Base-by-base conservation (phyloP, 139 green algal species). In the Auxenochlorella pyrenoidosa region DNA sequence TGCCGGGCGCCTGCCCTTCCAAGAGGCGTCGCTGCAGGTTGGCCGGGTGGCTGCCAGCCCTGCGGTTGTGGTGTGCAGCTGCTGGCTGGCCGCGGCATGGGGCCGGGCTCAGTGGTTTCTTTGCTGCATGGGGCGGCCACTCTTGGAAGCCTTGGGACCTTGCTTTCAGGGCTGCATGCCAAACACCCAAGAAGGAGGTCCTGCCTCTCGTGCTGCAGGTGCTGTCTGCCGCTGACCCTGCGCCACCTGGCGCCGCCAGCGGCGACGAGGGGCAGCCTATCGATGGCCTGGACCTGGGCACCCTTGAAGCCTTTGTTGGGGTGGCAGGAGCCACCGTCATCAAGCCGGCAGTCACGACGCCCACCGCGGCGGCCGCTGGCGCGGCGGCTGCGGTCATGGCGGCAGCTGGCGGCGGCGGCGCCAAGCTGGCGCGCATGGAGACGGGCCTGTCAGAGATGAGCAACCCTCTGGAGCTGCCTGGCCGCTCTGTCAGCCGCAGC, bases 11-110 rank as follows among this genome's bases (percentile, higher is more conserved):
- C 70, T 92, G 68, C 89, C 89, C 44, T 92, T 88, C 75, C 89
- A 90, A 72, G 89, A 91, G 85, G 89, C 85, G n/a, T 83, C 70
- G 16, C 79, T 91, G 68, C 63, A 70, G 73, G 87, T 90, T 3
- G 12, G 43, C 21, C 8, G 40, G 70, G 36, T 77, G 36, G 72
- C 38, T 34, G 34, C 22, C 5, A 36, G n/a, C n/a, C n/a, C 63
- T 30, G 30, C 32, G n/a, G n/a, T 34, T 71, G 63, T 36, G 63
- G n/a, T n/a, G n/a, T n/a, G n/a, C n/a, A n/a, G n/a, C n/a, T n/a
- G n/a, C n/a, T n/a, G n/a, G n/a, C n/a, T n/a, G n/a, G n/a, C n/a
- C n/a, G n/a, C n/a, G n/a, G n/a, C n/a, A n/a, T n/a, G n/a, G n/a
- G n/a, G n/a, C n/a, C n/a, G n/a, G n/a, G n/a, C n/a, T 36, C 30